Conservation (phyloP, 345 rosid species). For the Geranium brycei region DNA sequence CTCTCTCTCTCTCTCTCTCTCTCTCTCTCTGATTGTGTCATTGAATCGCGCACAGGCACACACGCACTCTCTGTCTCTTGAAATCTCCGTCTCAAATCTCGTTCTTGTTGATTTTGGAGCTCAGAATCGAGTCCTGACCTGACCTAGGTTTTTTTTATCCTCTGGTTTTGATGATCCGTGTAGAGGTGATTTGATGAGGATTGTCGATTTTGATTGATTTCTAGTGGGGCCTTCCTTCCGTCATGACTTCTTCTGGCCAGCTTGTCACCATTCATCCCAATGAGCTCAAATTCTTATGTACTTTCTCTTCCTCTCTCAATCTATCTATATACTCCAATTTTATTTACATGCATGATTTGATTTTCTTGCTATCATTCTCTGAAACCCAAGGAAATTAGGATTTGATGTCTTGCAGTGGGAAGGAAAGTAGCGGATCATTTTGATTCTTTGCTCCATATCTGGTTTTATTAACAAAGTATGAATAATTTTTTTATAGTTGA, state of each 20-base stretch:
- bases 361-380: no score
- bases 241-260: constrained; percentile 45
- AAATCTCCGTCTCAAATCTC: neutral
- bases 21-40: no score
- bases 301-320: constrained; percentile 9
- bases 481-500: no score
- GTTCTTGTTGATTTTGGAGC: neutral
- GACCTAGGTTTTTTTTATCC: neutral
- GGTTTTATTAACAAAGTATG: neutral
- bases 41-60: neutral
- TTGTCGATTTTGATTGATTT: neutral
- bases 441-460: neutral
- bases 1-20: neutral
- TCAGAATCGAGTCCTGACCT: neutral
- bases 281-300: constrained; percentile 79
- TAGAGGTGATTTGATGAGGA: neutral
- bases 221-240: neutral
- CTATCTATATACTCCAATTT: neutral
- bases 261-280: constrained; percentile 88
- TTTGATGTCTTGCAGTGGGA: no score
- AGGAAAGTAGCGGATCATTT: neutral
- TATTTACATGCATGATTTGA: neutral
- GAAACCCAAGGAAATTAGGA: neutral
- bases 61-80: neutral
- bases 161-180: neutral